Evolutionary conservation across 306 rosid species (phyloP).

Genomic region (Rubus idaeus): DNA sequence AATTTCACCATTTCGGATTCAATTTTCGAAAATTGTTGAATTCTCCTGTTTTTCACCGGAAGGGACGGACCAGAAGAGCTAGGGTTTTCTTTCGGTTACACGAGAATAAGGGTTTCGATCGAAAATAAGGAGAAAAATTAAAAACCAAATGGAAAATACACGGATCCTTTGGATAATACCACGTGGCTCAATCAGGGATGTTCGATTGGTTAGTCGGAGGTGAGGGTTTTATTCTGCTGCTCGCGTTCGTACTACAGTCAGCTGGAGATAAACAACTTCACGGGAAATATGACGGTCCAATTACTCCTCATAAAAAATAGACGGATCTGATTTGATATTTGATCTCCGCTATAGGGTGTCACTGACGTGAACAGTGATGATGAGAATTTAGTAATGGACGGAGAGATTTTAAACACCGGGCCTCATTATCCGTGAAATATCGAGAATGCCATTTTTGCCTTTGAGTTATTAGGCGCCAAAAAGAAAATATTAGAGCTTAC

Average conservation of each 20-base stretch:
- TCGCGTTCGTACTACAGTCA: neutral
- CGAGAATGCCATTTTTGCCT: slow-evolving; percentile 28
- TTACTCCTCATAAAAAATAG: neutral
- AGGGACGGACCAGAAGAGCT: slow-evolving; percentile 52
- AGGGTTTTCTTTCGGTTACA: slow-evolving; percentile 67
- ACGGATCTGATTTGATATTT: slow-evolving; percentile 15
- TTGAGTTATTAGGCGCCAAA: slow-evolving; percentile 29
- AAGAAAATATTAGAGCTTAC: neutral
- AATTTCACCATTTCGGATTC: slow-evolving; percentile 36
- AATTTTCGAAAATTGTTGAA: slow-evolving; percentile 35
- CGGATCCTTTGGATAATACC: slow-evolving; percentile 1
- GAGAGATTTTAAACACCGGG: neutral
- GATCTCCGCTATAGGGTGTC: neutral
- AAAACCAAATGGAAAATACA: slow-evolving; percentile 22
- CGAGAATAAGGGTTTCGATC: slow-evolving; percentile 47
- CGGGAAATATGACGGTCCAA: slow-evolving; percentile 17
- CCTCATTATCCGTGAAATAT: neutral
- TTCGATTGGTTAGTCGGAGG: slow-evolving; percentile 18
- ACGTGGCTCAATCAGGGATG: slow-evolving; percentile 33
- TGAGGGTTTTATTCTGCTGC: slow-evolving; percentile 2
- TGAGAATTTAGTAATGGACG: neutral
- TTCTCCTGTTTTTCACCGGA: slow-evolving; percentile 47
- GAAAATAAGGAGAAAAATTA: slow-evolving; percentile 35
- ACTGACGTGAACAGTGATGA: neutral
- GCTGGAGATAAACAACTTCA: neutral